Evolutionary conservation across 768 basidiomycete species (phyloP), one percentile per base, ranked within the genome.

Genomic region (Melanogaster broomeanus): DNA sequence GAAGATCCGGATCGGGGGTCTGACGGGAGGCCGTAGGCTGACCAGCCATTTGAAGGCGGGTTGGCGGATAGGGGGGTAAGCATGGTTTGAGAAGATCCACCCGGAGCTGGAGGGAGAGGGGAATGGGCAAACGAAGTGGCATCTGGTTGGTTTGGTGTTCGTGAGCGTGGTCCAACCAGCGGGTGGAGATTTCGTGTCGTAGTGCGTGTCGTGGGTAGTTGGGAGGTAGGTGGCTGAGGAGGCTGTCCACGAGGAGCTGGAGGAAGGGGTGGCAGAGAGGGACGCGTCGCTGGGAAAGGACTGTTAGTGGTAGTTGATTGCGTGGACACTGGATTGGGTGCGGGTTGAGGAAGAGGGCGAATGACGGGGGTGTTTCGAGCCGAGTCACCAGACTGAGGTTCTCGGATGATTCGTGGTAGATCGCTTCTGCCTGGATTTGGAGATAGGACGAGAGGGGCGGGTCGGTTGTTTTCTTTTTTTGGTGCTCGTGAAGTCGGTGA

Each of bases 361-460:
- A 72, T 47, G 42, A 31, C 31, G 7, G 45, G 33, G 5, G 41
- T n/a, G n/a, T 27, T 18, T 1, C 77, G 72, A 8, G 72, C 58
- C 0, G 85, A 81, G 56, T 89, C 87, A 16, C 80, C 77, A 15
- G 70, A 70, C 54, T 72, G 59, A 24, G 76, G 77, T 55, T 89
- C 85, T 44, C 85, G 80, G 37, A 88, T 79, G 50, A 93, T 74
- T 18, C 82, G 83, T 6, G 92, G 92, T 1, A 93, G 81, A 62
- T 87, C 85, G 15, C 75, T 71, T 35, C 84, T 74, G 4, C 74
- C 73, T 11, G 76, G 65, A 52, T 77, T 77, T 1, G 77, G 76
- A 16, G 81, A 77, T 10, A 96, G 76, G 57, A 88, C 83, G n/a
- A 96, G 73, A 0, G 93, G 93, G 0, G 93, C 87, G 4, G 93